Evolutionary conservation across 768 basidiomycete species (phyloP).

Genomic region (Hemileccinum rubropunctum): DNA sequence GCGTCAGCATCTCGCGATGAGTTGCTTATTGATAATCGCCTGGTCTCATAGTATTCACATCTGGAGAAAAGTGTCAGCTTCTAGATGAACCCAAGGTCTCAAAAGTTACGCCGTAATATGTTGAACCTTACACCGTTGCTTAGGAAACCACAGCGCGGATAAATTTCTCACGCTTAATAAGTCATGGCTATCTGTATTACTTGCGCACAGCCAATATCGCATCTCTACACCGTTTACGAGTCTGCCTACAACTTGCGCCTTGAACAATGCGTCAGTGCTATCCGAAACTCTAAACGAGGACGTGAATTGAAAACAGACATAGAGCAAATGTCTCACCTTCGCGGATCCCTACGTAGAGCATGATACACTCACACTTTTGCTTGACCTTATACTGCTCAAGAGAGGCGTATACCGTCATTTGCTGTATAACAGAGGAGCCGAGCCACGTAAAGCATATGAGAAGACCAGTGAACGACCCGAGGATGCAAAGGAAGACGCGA

Average conservation of each 20-base stretch:
- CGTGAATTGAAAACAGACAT: constrained; percentile 7
- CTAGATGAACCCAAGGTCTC: too few relatives aligned
- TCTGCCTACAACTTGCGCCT: constrained; percentile 75
- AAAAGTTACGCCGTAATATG: too few relatives aligned
- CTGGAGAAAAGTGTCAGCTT: too few relatives aligned
- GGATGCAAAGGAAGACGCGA: not conserved
- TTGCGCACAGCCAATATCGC: constrained; percentile 61
- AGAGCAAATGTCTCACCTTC: constrained; percentile 63
- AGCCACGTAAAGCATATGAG: constrained; percentile 48
- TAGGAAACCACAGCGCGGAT: too few relatives aligned
- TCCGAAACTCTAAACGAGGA: not conserved
- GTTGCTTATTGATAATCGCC: too few relatives aligned
- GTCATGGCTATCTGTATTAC: constrained; percentile 81
- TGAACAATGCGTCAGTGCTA: constrained; percentile 72
- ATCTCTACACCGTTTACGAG: constrained; percentile 81
- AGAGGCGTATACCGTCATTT: constrained; percentile 79
- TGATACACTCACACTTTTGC: constrained; percentile 64
- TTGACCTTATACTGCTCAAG: constrained; percentile 83
- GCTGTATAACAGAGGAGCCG: constrained; percentile 73
- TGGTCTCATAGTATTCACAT: too few relatives aligned
- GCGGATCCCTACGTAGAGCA: constrained; percentile 90
- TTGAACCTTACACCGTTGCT: too few relatives aligned
- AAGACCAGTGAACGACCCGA: not conserved
- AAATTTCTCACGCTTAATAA: not conserved
- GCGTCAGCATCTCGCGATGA: too few relatives aligned